Base-by-base conservation (phyloP, 2,329 filamentous ascomycete species). In the Aciculosporium take region DNA sequence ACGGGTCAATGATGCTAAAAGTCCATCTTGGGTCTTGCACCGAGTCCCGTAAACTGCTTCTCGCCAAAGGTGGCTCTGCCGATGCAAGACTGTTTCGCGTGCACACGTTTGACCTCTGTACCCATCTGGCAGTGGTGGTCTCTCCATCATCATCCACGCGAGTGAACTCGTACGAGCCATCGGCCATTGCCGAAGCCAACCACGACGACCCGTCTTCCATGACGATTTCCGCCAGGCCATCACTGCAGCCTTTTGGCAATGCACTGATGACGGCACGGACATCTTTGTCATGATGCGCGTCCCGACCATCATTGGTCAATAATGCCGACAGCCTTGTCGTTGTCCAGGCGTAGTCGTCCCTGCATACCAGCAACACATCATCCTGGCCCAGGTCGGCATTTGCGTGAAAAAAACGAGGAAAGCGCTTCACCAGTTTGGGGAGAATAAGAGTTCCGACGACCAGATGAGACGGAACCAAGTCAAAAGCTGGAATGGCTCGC, bases 1-100 rank as follows among this genome's bases (percentile, higher is more conserved):
- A 71, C 0, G 81, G 74, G 49, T 82, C 75, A 51, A 89, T 78
- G 46, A 85, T 75, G 61, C 81, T 86, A 56, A 89, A 89, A 7
- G 76, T 84, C 63, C 79, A 88, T 54, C 75, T 77, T 43, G 61
- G 64, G 36, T 74, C 72, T 27, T 33, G 41, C 41, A n/a, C 24
- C 1, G 53, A 46, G 2, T 58, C 48, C 1, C 51, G 49, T 3
- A 56, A 46, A 3, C 56, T 46, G 6, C 48, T 46, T 13, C 48
- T 42, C 42, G 48, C 49, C 36, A 49, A 48, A 39, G 50, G 37
- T 25, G 41, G 48, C 7, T 44, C 39, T 17, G 44, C 40, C n/a
- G 52, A 48, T 15, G 43, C 40, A 33, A 44, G 33, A 20, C 47
- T 48, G 10, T 40, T 45, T 28, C 43, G 48, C 2, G 47, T 41